Evolutionary conservation across 1,139 yeast genomes (phyloP).

Genomic region (Scheffersomyces lignicola): DNA sequence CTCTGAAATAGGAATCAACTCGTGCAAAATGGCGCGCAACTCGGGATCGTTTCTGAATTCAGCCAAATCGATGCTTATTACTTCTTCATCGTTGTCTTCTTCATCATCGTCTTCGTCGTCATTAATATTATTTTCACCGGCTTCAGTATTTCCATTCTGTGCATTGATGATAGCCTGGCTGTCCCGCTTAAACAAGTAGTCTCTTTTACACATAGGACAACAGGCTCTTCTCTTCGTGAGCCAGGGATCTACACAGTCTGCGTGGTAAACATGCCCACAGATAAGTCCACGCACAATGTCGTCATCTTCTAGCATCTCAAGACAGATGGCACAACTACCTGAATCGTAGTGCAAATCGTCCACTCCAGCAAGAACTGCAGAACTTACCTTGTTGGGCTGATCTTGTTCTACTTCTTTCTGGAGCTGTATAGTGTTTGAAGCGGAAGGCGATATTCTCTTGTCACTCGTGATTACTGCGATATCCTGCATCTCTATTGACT

Average conservation of each 20-base stretch:
- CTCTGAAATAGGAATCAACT: slow-evolving; percentile 41
- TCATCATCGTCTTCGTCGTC: slow-evolving; percentile 21
- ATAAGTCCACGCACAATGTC: slow-evolving; percentile 70
- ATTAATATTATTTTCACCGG: slow-evolving; percentile 17
- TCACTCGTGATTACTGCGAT: background rate
- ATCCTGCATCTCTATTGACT: slow-evolving; percentile 2
- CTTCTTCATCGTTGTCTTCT: slow-evolving; percentile 23
- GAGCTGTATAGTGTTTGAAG: background rate
- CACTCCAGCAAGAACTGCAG: background rate
- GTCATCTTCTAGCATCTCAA: slow-evolving; percentile 62
- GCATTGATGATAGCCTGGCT: slow-evolving; percentile 5
- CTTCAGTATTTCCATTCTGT: slow-evolving; percentile 12
- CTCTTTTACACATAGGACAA: slow-evolving; percentile 84
- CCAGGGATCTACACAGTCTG: slow-evolving; percentile 84
- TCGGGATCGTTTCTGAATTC: slow-evolving; percentile 41
- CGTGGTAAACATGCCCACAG: slow-evolving; percentile 85
- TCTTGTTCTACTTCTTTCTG: background rate
- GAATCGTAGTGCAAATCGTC: slow-evolving; percentile 57
- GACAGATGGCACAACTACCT: slow-evolving; percentile 81
- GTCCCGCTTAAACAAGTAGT: slow-evolving; percentile 48
- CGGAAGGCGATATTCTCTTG: too few relatives aligned
- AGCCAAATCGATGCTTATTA: slow-evolving; percentile 38
- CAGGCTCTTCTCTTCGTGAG: slow-evolving; percentile 71
- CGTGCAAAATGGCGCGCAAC: slow-evolving; percentile 40
- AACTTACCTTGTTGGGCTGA: background rate